These are phyloP conservation scores for Nigrograna mackinnonii DNA, from an alignment of 2,329 filamentous ascomycete genomes.

Conservation along the genomic window DNA sequence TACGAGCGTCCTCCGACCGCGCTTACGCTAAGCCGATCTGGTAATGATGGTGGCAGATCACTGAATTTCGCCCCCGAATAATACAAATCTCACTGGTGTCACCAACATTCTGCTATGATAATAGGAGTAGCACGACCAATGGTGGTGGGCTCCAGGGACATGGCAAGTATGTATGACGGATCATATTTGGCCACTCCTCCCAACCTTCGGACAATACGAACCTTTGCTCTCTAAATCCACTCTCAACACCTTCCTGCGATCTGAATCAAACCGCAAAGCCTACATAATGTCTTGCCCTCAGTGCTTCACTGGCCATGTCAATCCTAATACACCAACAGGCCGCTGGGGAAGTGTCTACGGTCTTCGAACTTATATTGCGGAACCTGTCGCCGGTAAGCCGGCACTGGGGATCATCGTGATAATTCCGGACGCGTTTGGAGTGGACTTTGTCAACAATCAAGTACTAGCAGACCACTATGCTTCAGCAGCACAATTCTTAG, in stretches of 20 bases:
- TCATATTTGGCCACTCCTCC: no score
- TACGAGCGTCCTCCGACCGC: neutral
- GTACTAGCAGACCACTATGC: neutral
- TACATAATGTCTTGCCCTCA: neutral
- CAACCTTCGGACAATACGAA: no score
- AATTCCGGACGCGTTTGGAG: neutral
- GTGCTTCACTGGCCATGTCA: neutral
- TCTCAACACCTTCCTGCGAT: no score
- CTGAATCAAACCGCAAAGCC: neutral
- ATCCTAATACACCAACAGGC: neutral
- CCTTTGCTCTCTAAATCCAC: no score
- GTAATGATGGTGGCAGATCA: no score
- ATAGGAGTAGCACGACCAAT: no score
- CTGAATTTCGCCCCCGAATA: no score
- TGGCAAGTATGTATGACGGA: no score
- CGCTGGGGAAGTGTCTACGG: neutral
- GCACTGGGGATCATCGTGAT: neutral
- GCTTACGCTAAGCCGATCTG: neutral
- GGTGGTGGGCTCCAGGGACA: no score
- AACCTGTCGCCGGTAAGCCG: neutral
- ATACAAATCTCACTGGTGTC: no score
- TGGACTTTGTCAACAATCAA: slow-evolving; percentile 1
- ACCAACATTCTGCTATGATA: no score
- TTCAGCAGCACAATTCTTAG: slow-evolving; percentile 1
- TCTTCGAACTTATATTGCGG: neutral